A percentile compares a stretch with the other conserved stretches of the same genome.
These are phyloP conservation scores for Boletus vinaceobasis DNA, from an alignment of 768 basidiomycete species.

Conservation along the genomic window DNA sequence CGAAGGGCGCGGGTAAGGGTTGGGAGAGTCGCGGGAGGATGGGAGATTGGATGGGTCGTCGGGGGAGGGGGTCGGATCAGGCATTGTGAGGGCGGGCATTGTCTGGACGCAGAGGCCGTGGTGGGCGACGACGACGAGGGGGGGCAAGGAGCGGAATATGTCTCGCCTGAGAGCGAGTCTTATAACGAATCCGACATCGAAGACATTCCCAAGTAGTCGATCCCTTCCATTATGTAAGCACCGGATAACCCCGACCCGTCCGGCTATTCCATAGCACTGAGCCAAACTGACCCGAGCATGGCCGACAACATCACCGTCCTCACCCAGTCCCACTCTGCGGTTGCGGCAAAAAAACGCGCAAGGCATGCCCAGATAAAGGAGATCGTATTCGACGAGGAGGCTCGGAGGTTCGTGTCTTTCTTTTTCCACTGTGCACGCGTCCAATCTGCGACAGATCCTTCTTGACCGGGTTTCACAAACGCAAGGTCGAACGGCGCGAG, in stretches of 20 bases:
- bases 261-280: not conserved
- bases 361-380: slow-evolving; percentile 70
- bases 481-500: slow-evolving; percentile 82
- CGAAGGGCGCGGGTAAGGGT: slow-evolving; percentile 23
- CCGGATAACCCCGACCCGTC: slow-evolving; percentile 17
- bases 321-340: slow-evolving; percentile 58
- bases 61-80: not conserved
- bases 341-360: slow-evolving; percentile 66
- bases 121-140: not conserved
- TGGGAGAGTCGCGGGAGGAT: slow-evolving; percentile 3
- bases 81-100: slow-evolving; percentile 32
- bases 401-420: slow-evolving; percentile 53
- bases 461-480: slow-evolving; percentile 90
- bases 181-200: slow-evolving; percentile 28
- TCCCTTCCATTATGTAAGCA: slow-evolving; percentile 24
- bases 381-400: slow-evolving; percentile 83
- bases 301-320: slow-evolving; percentile 44
- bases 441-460: slow-evolving; percentile 58
- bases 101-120: not conserved
- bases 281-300: slow-evolving; percentile 19
- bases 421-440: slow-evolving; percentile 21
- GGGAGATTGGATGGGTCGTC: slow-evolving; percentile 2
- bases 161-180: slow-evolving; percentile 35
- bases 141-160: slow-evolving; percentile 26
- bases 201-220: slow-evolving; percentile 28